Conservation (phyloP, 2,329 filamentous ascomycete genomes). For the Clonostachys rosea region DNA sequence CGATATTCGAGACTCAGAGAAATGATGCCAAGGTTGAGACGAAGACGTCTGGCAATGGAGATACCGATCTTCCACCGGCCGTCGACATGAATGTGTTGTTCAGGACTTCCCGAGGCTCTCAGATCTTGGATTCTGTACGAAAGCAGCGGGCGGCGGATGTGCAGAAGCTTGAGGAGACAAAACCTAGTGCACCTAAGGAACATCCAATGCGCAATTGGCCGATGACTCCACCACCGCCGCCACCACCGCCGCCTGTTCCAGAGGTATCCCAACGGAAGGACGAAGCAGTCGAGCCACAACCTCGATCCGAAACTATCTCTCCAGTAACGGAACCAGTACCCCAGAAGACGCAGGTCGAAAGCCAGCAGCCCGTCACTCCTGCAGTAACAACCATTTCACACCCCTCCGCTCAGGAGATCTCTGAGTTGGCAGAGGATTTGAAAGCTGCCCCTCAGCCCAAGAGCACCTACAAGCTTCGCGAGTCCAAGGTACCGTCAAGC, state of each 20-base stretch:
- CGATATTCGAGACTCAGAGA: neutral
- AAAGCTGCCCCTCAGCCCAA: conserved; percentile 9
- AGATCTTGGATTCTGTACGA: conserved; percentile 31
- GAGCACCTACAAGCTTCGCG: conserved; percentile 63
- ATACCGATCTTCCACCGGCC: conserved; percentile 28
- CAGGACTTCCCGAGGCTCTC: conserved; percentile 37
- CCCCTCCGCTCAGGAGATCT: conserved; percentile 7
- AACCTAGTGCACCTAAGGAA: conserved; percentile 15
- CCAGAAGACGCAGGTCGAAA: neutral
- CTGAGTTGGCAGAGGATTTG: conserved; percentile 17
- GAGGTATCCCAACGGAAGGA: neutral
- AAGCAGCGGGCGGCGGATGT: conserved; percentile 11
- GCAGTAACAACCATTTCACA: conserved; percentile 2
- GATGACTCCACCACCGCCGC: neutral
- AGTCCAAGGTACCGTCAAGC: conserved; percentile 87
- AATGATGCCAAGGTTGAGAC: neutral
- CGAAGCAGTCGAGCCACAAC: neutral
- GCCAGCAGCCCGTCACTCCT: neutral
- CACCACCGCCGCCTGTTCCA: neutral
- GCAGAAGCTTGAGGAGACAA: conserved; percentile 5
- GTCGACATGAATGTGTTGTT: conserved; percentile 41
- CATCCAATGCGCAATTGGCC: conserved; percentile 22
- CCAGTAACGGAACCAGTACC: neutral
- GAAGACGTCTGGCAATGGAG: conserved; percentile 8
- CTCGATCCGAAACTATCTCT: neutral